Conservation (phyloP, 1,284 basidiomycete genomes). For the Boletus sp. region DNA sequence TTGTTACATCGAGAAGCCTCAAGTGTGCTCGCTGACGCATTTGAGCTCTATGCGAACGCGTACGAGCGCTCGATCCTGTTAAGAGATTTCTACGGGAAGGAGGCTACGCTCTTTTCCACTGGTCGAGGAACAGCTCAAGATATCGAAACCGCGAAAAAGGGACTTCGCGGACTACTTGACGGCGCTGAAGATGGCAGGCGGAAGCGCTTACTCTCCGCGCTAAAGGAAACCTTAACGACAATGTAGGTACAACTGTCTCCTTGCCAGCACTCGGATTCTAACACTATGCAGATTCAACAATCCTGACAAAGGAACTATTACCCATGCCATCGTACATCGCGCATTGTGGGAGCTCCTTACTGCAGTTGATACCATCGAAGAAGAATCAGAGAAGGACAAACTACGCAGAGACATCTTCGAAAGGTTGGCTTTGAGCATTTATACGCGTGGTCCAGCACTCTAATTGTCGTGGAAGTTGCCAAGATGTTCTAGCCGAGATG, state of each 20-base stretch:
- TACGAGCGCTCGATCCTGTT: slow-evolving; percentile 77
- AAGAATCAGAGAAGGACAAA: slow-evolving; percentile 60
- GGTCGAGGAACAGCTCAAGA: slow-evolving; percentile 53
- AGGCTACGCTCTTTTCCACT: slow-evolving; percentile 68
- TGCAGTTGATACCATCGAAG: slow-evolving; percentile 48
- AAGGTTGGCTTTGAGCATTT: slow-evolving; percentile 12
- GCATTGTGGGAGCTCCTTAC: slow-evolving; percentile 73
- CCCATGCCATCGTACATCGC: slow-evolving; percentile 82
- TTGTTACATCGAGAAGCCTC: slow-evolving; percentile 82
- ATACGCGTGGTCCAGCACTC: not conserved
- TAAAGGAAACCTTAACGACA: slow-evolving; percentile 72
- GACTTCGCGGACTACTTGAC: slow-evolving; percentile 63
- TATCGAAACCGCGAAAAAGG: slow-evolving; percentile 60
- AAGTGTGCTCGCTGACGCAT: slow-evolving; percentile 78
- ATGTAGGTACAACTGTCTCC: slow-evolving; percentile 51
- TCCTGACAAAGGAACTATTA: slow-evolving; percentile 81
- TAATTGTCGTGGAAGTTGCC: slow-evolving; percentile 48
- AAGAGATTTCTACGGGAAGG: slow-evolving; percentile 85
- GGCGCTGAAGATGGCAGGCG: slow-evolving; percentile 59
- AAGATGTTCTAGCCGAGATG: slow-evolving; percentile 83
- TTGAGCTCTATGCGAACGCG: slow-evolving; percentile 79
- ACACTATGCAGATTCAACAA: slow-evolving; percentile 69
- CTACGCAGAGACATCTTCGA: slow-evolving; percentile 25
- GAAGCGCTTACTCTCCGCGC: slow-evolving; percentile 59
- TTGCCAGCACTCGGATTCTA: not conserved